Conservation (phyloP, 306 rosid species). For the Trifolium dubium region DNA sequence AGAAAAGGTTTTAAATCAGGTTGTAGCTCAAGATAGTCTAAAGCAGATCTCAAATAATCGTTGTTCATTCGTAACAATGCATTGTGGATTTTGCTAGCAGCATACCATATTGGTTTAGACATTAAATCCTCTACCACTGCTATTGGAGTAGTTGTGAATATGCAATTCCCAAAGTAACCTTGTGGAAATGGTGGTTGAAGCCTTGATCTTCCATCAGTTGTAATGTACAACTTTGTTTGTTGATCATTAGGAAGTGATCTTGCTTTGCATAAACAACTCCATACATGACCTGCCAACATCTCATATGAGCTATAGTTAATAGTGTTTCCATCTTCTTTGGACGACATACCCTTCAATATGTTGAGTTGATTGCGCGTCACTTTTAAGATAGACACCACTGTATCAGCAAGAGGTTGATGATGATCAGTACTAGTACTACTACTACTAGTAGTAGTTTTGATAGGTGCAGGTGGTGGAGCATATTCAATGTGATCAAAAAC, state of each 20-base stretch:
- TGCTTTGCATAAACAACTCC: slow-evolving; percentile 73
- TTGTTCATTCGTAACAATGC: slow-evolving; percentile 70
- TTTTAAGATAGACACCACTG: slow-evolving; percentile 58
- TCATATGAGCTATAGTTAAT: slow-evolving; percentile 72
- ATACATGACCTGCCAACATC: slow-evolving; percentile 83
- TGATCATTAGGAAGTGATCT: slow-evolving; percentile 73
- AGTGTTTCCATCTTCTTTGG: slow-evolving; percentile 69
- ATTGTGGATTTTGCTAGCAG: slow-evolving; percentile 73
- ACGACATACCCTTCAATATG: slow-evolving; percentile 64
- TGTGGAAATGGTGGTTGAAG: slow-evolving; percentile 78
- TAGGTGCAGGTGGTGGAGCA: slow-evolving; percentile 71
- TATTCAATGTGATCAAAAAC: slow-evolving; percentile 79
- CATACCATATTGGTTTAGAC: slow-evolving; percentile 77
- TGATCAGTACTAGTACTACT: too few species aligned
- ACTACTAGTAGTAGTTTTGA: slow-evolving; percentile 38
- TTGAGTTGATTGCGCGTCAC: slow-evolving; percentile 65
- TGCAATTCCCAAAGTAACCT: slow-evolving; percentile 87
- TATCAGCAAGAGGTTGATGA: neutral
- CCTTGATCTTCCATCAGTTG: slow-evolving; percentile 86
- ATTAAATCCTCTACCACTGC: slow-evolving; percentile 69
- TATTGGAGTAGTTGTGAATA: slow-evolving; percentile 77
- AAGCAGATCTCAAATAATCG: slow-evolving; percentile 78
- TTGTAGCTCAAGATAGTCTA: slow-evolving; percentile 83
- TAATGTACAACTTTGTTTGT: slow-evolving; percentile 74
- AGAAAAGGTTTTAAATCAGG: slow-evolving; percentile 78